Evolutionary conservation across 2,329 filamentous ascomycete genomes (phyloP), one percentile per base, ranked within the genome.

Genomic region (Alternaria triticina): DNA sequence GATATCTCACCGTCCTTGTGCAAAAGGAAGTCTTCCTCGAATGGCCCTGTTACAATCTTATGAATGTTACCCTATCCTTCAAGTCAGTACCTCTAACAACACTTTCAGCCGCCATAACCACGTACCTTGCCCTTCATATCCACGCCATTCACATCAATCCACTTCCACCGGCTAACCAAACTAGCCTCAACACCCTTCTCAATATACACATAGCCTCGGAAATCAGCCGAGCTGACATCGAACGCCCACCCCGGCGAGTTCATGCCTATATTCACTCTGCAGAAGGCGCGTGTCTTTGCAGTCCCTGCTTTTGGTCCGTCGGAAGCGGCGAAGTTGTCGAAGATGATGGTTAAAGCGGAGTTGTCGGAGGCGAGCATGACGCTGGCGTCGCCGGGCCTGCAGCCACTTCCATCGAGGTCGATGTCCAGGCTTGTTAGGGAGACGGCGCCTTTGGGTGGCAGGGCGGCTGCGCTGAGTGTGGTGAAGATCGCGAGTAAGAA

Each of bases 81-180:
- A 13, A 1, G 12, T 58, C 10, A 50, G 13, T 22, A 46, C 33
- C 11, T 17, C 6, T 4, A 46, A 15, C 15, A 30, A 11, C 47
- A 30, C 10, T 22, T 4, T 7, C 15, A 36, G 15, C 9, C 12
- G 5, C 5, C 4, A 15, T 1, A 20, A 43, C 23, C 11, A n/a
- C 67, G 20, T 61, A 75, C 74, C 66, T 75, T 76, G 28, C 72
- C 71, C 30, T 69, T 66, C 51, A 74, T 44, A 62, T 75, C 74
- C 2, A 56, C 33, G 1, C 69, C 70, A 40, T 58, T 69, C 6
- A 23, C 64, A 62, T 74, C 69, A 23, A 73, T 67, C 71, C 72
- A 76, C 52, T 76, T 75, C 74, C 74, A 76, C 17, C 72, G 46
- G 56, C 68, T 73, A 11, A 74, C 71, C 23, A 76, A 58, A 52